Evolutionary conservation across 73 alveolate species (phyloP).

Genomic region (Symbiodinium pilosum): DNA sequence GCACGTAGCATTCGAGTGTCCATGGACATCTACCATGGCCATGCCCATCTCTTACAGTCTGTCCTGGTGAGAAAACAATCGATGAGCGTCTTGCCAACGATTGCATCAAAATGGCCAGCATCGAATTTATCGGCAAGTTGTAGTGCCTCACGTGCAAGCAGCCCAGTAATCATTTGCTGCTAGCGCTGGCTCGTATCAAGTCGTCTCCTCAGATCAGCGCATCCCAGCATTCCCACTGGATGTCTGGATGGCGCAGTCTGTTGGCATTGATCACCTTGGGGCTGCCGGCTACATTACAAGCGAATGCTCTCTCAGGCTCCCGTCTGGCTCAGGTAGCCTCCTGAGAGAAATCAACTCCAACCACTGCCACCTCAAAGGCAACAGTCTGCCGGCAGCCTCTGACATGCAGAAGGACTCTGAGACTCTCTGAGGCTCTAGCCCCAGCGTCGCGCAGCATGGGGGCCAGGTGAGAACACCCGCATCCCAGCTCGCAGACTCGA

Average conservation of each 20-base stretch:
- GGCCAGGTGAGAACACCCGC: slow-evolving; percentile 82
- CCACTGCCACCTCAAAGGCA: slow-evolving; percentile 6
- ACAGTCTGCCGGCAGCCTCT: too few relatives aligned
- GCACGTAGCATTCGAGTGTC: too few relatives aligned
- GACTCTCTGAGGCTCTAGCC: neutral
- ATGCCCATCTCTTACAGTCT: too few relatives aligned
- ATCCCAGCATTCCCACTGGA: slow-evolving; percentile 68
- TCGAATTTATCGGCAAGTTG: slow-evolving; percentile 32
- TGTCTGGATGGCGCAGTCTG: slow-evolving; percentile 46
- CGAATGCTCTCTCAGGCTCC: neutral
- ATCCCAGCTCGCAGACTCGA: slow-evolving; percentile 76
- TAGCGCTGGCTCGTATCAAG: neutral
- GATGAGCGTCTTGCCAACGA: slow-evolving; percentile 86
- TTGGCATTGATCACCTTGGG: slow-evolving; percentile 79
- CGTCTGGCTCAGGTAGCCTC: neutral
- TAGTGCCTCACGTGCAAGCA: slow-evolving; percentile 7
- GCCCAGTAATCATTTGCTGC: neutral
- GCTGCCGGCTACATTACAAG: neutral
- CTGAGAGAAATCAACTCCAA: slow-evolving; percentile 81
- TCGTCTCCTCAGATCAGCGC: neutral
- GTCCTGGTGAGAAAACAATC: slow-evolving; percentile 80
- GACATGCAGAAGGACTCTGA: neutral
- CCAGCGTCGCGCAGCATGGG: slow-evolving; percentile 80
- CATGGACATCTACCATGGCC: too few relatives aligned
- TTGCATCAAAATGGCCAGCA: slow-evolving; percentile 80